Conservation (phyloP, 1,139 yeast genomes). For the Meyerozyma athensensis region DNA sequence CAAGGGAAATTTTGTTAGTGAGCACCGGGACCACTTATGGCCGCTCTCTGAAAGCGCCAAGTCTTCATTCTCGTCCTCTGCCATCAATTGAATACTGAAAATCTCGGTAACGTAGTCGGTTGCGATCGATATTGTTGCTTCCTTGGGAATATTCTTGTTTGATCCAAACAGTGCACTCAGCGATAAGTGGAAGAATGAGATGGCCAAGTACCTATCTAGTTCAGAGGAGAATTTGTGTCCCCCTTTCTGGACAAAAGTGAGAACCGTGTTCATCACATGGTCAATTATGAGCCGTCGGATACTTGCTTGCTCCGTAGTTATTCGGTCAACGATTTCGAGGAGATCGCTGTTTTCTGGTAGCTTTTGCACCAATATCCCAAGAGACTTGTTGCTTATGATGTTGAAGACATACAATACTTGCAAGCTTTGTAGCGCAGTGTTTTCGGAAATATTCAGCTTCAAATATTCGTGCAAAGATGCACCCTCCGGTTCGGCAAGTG, state of each 20-base stretch:
- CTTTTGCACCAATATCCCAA: conserved; percentile 6
- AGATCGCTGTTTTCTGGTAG: not conserved
- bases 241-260: conserved; percentile 11
- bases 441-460: conserved; percentile 11
- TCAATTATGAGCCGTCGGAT: conserved; percentile 14
- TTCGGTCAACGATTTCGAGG: conserved; percentile 5
- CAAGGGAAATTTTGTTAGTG: conserved; percentile 33
- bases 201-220: conserved; percentile 25
- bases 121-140: conserved; percentile 19
- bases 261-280: conserved; percentile 17
- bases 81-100: conserved; percentile 16
- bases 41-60: conserved; percentile 24
- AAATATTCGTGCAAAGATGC: conserved; percentile 18
- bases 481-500: not conserved
- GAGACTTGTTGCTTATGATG: conserved; percentile 17
- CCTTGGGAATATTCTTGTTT: conserved; percentile 11
- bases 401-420: conserved; percentile 30
- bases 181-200: conserved; percentile 16
- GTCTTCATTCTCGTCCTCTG: conserved; percentile 12
- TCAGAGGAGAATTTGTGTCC: conserved; percentile 10
- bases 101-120: conserved; percentile 27
- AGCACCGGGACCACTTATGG: conserved; percentile 39
- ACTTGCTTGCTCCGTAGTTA: conserved; percentile 12
- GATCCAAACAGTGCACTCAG: conserved; percentile 8
- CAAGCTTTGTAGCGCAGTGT: conserved; percentile 15